Evolutionary conservation across 2,329 filamentous ascomycete genomes (phyloP).

Genomic region (Arthrinium phaeospermum): DNA sequence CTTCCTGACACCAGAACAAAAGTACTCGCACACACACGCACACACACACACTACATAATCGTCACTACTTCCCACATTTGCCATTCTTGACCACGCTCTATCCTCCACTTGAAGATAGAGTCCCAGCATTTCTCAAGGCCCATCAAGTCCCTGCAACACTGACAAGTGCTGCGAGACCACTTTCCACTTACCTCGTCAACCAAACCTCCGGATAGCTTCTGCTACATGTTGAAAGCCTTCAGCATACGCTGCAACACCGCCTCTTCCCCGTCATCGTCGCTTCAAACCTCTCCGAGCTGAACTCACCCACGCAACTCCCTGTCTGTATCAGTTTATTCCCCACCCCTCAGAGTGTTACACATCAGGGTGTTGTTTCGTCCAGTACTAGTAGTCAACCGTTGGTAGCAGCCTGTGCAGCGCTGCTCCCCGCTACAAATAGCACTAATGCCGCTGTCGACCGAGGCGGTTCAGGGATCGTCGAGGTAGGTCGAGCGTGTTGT

Average conservation of each 20-base stretch:
- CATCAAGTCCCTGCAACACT: no score
- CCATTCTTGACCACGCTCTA: no score
- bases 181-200: not conserved
- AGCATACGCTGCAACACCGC: not conserved
- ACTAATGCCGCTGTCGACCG: conserved; percentile 1
- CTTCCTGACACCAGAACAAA: no score
- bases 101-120: no score
- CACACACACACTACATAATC: no score
- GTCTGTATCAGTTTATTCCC: not conserved
- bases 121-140: no score
- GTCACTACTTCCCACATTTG: no score
- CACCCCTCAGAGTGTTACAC: not conserved
- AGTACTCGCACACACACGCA: no score
- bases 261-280: not conserved
- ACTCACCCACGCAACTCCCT: not conserved
- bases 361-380: not conserved
- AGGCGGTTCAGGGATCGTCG: conserved; percentile 1
- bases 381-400: no score
- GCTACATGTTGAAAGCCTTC: not conserved
- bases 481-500: not conserved
- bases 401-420: not conserved
- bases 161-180: no score
- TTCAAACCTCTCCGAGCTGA: not conserved
- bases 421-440: not conserved
- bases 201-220: not conserved